Percentiles rank a stretch among this genome's conserved stretches.
Conservation (phyloP, 2,329 filamentous ascomycete species). For the Cercospora zeina region DNA sequence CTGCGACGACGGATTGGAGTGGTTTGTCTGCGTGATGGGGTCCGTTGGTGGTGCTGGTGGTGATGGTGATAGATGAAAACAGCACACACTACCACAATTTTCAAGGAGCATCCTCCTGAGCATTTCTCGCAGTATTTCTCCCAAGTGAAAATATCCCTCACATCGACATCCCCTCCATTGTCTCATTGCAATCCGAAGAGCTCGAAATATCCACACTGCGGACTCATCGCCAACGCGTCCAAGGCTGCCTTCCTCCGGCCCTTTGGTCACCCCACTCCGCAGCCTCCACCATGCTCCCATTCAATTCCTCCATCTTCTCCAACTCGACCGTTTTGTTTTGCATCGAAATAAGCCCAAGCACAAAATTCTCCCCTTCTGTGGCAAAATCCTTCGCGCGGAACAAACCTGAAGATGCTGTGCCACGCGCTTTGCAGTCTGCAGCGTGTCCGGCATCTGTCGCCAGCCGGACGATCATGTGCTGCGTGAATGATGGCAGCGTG, state of each 20-base stretch:
- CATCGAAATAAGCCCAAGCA: slow-evolving; percentile 39
- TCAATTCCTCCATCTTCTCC: slow-evolving; percentile 32
- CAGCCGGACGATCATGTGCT: background rate
- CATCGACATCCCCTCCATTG: slow-evolving; percentile 39
- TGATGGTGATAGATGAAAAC: background rate
- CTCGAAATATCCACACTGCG: slow-evolving; percentile 40
- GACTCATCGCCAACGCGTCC: slow-evolving; percentile 35
- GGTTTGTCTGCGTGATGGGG: background rate
- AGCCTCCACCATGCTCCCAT: slow-evolving; percentile 32
- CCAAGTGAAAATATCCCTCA: slow-evolving; percentile 38
- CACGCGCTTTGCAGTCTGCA: background rate
- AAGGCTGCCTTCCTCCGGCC: slow-evolving; percentile 35
- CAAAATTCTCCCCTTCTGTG: slow-evolving; percentile 40
- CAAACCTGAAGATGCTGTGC: background rate
- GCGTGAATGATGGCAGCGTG: background rate
- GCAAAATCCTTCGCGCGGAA: slow-evolving; percentile 11
- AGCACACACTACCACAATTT: too few species aligned
- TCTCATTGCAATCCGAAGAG: slow-evolving; percentile 34
- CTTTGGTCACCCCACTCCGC: slow-evolving; percentile 35
- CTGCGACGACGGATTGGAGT: background rate
- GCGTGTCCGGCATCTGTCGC: background rate
- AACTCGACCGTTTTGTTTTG: slow-evolving; percentile 38
- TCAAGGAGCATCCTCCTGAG: slow-evolving; percentile 28
- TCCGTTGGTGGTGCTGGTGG: background rate
- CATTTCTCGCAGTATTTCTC: slow-evolving; percentile 31